Conservation (phyloP, 2,329 filamentous ascomycete genomes). For the Lojkania enalia region DNA sequence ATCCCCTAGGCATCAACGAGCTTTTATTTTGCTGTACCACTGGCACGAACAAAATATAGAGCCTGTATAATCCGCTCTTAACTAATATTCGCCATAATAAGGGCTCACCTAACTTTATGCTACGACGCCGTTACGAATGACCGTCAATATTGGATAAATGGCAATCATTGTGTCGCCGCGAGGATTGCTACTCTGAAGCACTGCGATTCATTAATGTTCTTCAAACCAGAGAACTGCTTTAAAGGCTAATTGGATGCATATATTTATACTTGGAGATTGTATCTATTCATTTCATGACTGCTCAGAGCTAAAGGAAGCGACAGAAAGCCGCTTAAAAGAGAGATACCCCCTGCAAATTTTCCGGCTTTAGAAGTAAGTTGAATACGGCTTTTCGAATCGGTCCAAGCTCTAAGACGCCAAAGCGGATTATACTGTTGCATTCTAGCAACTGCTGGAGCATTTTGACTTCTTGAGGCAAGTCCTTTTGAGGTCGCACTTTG, state of each 20-base stretch:
- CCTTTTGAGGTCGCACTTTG: too few species aligned
- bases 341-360: not conserved
- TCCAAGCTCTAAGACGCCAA: not conserved
- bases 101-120: conserved; percentile 1
- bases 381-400: not conserved
- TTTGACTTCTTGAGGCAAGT: too few species aligned
- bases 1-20: conserved; percentile 1
- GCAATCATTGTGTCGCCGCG: not conserved
- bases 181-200: conserved; percentile 1
- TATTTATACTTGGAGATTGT: not conserved
- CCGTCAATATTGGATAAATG: conserved; percentile 1
- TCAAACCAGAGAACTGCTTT: not conserved
- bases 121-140: not conserved
- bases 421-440: too few species aligned
- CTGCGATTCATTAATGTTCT: conserved; percentile 1
- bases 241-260: conserved; percentile 1
- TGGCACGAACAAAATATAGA: conserved; percentile 1
- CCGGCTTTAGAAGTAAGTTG: conserved; percentile 1
- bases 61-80: not conserved
- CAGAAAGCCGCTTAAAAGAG: conserved; percentile 1
- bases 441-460: too few species aligned
- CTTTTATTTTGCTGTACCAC: not conserved
- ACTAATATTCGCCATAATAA: not conserved
- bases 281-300: not conserved
- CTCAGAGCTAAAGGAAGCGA: not conserved